These are phyloP conservation scores for Lichtheimia ornata DNA, from an alignment of 371 early-diverging fungal genomes.

Conservation along the genomic window DNA sequence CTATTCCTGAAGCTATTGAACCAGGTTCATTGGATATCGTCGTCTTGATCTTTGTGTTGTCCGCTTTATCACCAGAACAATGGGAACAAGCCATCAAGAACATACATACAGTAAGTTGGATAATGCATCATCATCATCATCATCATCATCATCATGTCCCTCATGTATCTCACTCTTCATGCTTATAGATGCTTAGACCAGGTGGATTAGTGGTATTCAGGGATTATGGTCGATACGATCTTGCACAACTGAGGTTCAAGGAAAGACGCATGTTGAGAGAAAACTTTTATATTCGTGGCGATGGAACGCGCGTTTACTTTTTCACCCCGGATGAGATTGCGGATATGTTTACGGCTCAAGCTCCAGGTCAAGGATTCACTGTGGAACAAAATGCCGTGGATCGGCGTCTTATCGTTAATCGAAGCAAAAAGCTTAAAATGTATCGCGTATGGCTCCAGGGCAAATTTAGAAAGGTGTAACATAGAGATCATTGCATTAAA, in stretches of 20 bases:
- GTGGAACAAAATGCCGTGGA: constrained; percentile 92
- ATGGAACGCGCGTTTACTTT: constrained; percentile 77
- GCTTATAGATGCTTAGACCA: constrained; percentile 63
- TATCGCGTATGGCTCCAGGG: constrained; percentile 97
- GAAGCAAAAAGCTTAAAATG: constrained; percentile 94
- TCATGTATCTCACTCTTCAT: neutral
- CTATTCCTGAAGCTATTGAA: constrained; percentile 62
- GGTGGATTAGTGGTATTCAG: constrained; percentile 82
- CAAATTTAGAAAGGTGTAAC: constrained; percentile 79
- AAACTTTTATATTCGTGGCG: constrained; percentile 88
- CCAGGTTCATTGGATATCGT: constrained; percentile 73
- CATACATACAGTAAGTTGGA: constrained; percentile 49
- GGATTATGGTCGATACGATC: constrained; percentile 88
- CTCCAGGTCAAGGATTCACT: constrained; percentile 42
- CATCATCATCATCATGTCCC: no score
- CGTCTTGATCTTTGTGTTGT: constrained; percentile 81
- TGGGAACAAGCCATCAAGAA: constrained; percentile 72
- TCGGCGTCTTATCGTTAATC: constrained; percentile 93
- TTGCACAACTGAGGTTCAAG: constrained; percentile 87
- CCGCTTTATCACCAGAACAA: constrained; percentile 83
- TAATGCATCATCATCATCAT: no score
- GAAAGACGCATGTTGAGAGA: constrained; percentile 53
- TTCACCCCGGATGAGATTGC: constrained; percentile 62
- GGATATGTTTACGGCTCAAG: constrained; percentile 36
- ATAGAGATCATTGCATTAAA: neutral